Evolutionary conservation across 805 yeast genomes (phyloP), one percentile per base, ranked within the genome.

Genomic region (Nakazawaea ernobii): DNA sequence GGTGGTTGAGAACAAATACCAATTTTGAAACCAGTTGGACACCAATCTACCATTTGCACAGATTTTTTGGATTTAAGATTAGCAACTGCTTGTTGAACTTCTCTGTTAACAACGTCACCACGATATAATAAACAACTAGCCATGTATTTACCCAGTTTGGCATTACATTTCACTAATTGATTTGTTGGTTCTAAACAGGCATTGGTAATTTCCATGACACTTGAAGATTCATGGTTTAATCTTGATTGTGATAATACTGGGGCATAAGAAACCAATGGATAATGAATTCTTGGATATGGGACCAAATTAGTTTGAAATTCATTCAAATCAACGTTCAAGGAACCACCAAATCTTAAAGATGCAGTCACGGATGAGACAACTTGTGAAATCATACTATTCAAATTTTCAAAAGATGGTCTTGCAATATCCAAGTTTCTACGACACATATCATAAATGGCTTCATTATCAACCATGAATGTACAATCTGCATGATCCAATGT

Each of bases 1-100:
- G 96, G 96, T 49, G 95, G 94, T 72, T 88, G 90, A 72, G 84
- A 85, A 73, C 96, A 89, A 63, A 89, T 88, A 73, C 96, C 96
- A 64, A 89, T 86, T 77, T 89, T 89, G 85, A 89, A 89, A 49
- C 96, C 96, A 48, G 96, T 88, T 56, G 96, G 96, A 66, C 95
- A 88, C 96, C 96, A 89, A 70, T 89, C 95, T 53, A 89, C 96
- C 72, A 89, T 74, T 74, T 89, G 96, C 48, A 89, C 92, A 48
- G 91, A 79, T 70, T 86, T 88, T 74, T 84, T 86, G 58, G 91
- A 79, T 72, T 88, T 89, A 62, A 86, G 86, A 67, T 82, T 83
- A 29, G 95, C 83, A 48, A 89, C 95, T 15, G 96, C 90, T 65
- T 82, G 84, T 69, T 87, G 95, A 48, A 89, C 96, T 59, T 89